phyloP scores from a whole-genome alignment of 495 filamentous ascomycete species.

The Penicillium angulare region DNA sequence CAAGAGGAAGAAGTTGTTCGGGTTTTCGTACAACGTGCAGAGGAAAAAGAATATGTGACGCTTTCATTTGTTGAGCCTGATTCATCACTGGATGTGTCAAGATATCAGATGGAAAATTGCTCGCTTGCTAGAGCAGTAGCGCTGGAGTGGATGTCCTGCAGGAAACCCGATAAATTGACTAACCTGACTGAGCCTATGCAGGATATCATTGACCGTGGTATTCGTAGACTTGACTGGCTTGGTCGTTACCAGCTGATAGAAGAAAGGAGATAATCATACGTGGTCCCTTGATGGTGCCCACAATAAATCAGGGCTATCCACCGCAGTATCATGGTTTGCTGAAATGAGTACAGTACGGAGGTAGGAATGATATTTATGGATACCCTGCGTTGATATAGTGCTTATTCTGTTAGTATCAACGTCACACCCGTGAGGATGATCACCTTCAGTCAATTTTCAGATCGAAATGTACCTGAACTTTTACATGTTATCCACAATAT shows the following conservation, averaged over 20 bases:
- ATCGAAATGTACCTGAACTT: slow-evolving; percentile 34
- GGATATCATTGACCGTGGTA: slow-evolving; percentile 20
- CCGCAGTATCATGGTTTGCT: slow-evolving; percentile 44
- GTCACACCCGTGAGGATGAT: slow-evolving; percentile 10
- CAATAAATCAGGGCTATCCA: slow-evolving; percentile 41
- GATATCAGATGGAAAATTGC: slow-evolving; percentile 39
- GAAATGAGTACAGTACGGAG: slow-evolving; percentile 14
- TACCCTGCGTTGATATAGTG: not conserved
- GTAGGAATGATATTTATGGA: slow-evolving; percentile 5
- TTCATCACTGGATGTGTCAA: slow-evolving; percentile 44
- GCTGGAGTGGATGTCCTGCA: slow-evolving; percentile 19
- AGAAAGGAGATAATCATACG: slow-evolving; percentile 16
- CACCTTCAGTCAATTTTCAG: slow-evolving; percentile 42
- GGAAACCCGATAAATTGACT: slow-evolving; percentile 13
- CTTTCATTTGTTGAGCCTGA: slow-evolving; percentile 52
- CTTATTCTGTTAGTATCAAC: slow-evolving; percentile 9
- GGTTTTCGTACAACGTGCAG: slow-evolving; percentile 62
- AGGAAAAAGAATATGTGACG: slow-evolving; percentile 55
- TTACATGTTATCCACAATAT: slow-evolving; percentile 27
- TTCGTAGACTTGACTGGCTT: slow-evolving; percentile 38
- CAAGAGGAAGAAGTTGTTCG: slow-evolving; percentile 55
- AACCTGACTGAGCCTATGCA: slow-evolving; percentile 25
- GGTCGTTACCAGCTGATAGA: slow-evolving; percentile 45
- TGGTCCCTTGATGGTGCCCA: slow-evolving; percentile 53
- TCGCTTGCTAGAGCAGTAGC: slow-evolving; percentile 37